Conservation (phyloP, 1,139 yeast genomes). For the Candida tunisiensis region DNA sequence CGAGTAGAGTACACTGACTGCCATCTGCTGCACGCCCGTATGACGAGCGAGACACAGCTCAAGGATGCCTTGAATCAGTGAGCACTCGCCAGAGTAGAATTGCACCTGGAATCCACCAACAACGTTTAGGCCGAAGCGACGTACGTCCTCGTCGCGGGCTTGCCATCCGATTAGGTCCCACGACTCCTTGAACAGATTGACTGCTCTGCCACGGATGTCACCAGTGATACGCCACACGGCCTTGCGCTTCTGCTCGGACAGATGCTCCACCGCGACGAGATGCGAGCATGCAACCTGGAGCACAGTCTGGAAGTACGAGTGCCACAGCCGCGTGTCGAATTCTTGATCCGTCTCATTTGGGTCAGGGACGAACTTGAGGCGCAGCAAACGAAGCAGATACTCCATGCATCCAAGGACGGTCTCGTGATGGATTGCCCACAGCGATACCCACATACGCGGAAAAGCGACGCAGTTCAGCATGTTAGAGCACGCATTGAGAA, state of each 20-base stretch:
- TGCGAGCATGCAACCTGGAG: slow-evolving; percentile 33
- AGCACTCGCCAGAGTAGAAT: slow-evolving; percentile 39
- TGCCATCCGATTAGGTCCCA: slow-evolving; percentile 72
- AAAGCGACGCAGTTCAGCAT: slow-evolving; percentile 19
- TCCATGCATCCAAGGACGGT: slow-evolving; percentile 46
- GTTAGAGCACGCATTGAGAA: slow-evolving; percentile 24
- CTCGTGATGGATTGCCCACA: slow-evolving; percentile 26
- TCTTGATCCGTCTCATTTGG: slow-evolving; percentile 36
- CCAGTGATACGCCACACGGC: slow-evolving; percentile 53
- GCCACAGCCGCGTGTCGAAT: slow-evolving; percentile 36
- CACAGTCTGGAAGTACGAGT: slow-evolving; percentile 39
- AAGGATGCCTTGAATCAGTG: slow-evolving; percentile 48
- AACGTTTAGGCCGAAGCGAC: slow-evolving; percentile 42
- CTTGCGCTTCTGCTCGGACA: slow-evolving; percentile 52
- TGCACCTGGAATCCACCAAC: slow-evolving; percentile 64
- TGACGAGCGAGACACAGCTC: slow-evolving; percentile 57
- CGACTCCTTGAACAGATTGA: slow-evolving; percentile 35
- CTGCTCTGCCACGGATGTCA: slow-evolving; percentile 44
- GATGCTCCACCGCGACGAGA: slow-evolving; percentile 14
- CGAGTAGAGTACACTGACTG: slow-evolving; percentile 58
- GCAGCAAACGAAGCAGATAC: slow-evolving; percentile 24
- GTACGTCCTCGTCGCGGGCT: slow-evolving; percentile 38
- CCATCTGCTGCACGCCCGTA: slow-evolving; percentile 41
- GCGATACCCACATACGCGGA: slow-evolving; percentile 23
- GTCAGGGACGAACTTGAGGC: slow-evolving; percentile 30